Conservation (phyloP, 2,329 filamentous ascomycete genomes). For the Uncinocarpus reesii region DNA sequence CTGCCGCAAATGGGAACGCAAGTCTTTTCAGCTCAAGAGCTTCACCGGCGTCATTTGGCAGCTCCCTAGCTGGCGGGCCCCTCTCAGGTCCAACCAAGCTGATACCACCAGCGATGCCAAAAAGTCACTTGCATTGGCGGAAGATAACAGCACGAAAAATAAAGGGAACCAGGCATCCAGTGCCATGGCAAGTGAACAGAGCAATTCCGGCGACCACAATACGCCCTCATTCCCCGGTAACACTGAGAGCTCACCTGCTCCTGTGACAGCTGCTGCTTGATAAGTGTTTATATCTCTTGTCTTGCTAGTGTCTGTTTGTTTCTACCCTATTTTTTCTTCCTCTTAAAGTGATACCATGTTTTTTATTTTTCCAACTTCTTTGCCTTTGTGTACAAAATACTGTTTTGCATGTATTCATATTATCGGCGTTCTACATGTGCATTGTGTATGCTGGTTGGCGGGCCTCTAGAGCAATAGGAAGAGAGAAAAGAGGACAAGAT, state of each 20-base stretch:
- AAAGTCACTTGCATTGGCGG: constrained; percentile 37
- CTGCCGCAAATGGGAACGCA: constrained; percentile 82
- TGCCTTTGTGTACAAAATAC: constrained; percentile 5
- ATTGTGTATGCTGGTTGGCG: neutral
- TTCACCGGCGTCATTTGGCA: constrained; percentile 84
- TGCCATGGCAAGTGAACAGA: constrained; percentile 51
- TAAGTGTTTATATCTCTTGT: constrained; percentile 13
- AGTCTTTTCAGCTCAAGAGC: constrained; percentile 73
- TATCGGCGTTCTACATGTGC: neutral
- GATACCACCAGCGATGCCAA: constrained; percentile 53
- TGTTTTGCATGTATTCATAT: constrained; percentile 8
- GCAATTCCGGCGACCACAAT: constrained; percentile 43
- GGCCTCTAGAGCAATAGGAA: neutral
- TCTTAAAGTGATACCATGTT: constrained; percentile 8
- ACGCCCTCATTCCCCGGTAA: constrained; percentile 38
- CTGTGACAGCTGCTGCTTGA: constrained; percentile 27
- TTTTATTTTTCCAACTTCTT: neutral
- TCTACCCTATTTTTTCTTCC: constrained; percentile 8
- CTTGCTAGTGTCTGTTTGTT: constrained; percentile 10
- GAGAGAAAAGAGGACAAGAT: neutral
- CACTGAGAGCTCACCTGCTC: constrained; percentile 44
- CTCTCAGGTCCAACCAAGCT: constrained; percentile 30
- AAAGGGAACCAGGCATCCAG: constrained; percentile 45
- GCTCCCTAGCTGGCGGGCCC: constrained; percentile 71
- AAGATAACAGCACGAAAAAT: constrained; percentile 40